Evolutionary conservation across 805 yeast species (phyloP), one percentile per base, ranked within the genome.

Genomic region (Lachancea waltii): DNA sequence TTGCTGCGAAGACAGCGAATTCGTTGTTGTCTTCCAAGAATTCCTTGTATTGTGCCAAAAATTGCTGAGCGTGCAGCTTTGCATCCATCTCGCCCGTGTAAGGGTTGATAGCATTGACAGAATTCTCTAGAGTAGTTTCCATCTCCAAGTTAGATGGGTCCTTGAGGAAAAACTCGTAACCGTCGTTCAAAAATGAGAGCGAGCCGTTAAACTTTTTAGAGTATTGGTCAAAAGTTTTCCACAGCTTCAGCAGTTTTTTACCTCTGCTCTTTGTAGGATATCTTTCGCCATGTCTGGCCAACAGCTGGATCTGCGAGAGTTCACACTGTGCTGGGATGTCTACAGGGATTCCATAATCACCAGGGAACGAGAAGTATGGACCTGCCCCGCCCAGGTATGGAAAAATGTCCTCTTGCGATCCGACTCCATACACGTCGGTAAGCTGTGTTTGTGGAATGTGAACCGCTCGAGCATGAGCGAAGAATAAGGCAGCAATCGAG

Each of bases 241-340:
- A 51, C 4, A 47, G 39, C 14, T 48, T 46, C 30, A 54, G 54
- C 49, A 77, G 60, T 41, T 64, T 65, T 4, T 55, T 48, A 17
- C 55, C 62, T 3, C 68, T 63, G 13, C 65, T 61, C 3, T 48
- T 57, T 3, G 82, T 70, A 3, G 85, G 86, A 51, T 68, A 83
- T 47, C 95, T 66, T 57, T 84, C 92, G 16, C 90, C 94, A 53
- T 85, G 95, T 52, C 95, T 72, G 48, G 79, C 77, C 36, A 81
- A 62, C 15, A 82, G 61, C 47, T 81, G 86, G 7, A 81, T 85
- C 56, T 82, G 92, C 47, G 74, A 75, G 39, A 79, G 64, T 5
- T 58, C 50, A 57, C 84, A 79, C 7, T 57, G 63, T 9, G 36
- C 47, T 18, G 82, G 80, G 2, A 65, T 46, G 9, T 63, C 73